Evolutionary conservation across 768 basidiomycete genomes (phyloP).

Genomic region (Lyophyllum decastes): DNA sequence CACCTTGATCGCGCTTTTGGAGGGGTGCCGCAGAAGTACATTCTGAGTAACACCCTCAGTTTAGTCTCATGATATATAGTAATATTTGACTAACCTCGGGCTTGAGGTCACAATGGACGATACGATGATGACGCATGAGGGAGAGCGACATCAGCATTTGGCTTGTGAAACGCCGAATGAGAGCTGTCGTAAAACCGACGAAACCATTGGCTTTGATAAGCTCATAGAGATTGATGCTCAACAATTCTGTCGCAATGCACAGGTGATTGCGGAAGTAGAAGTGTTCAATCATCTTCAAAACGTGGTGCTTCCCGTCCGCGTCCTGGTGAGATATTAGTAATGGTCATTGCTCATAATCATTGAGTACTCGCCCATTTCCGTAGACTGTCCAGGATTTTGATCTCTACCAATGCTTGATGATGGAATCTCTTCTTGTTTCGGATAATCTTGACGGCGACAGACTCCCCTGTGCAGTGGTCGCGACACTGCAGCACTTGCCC

Average conservation of each 20-base stretch:
- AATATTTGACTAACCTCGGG: conserved; percentile 71
- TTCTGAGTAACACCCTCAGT: conserved; percentile 56
- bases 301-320: conserved; percentile 93
- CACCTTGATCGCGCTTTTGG: conserved; percentile 95
- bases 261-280: conserved; percentile 98
- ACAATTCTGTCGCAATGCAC: conserved; percentile 96
- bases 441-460: conserved; percentile 99
- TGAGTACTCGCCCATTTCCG: conserved; percentile 87
- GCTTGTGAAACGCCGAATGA: conserved; percentile 94
- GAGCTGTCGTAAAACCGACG: conserved; percentile 92
- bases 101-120: conserved; percentile 98
- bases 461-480: conserved; percentile 92
- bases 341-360: neutral
- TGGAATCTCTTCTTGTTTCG: conserved; percentile 99
- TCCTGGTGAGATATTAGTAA: conserved; percentile 55
- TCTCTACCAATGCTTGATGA: conserved; percentile 97
- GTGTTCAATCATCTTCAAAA: conserved; percentile 97
- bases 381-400: conserved; percentile 95
- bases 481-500: conserved; percentile 96
- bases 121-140: conserved; percentile 94
- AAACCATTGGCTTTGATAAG: conserved; percentile 99
- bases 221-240: conserved; percentile 99
- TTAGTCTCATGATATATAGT: neutral
- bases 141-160: conserved; percentile 93
- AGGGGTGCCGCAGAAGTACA: conserved; percentile 89